Evolutionary conservation across 352 stramenopile genomes (phyloP).

Genomic region (Pythium utonaiense): DNA sequence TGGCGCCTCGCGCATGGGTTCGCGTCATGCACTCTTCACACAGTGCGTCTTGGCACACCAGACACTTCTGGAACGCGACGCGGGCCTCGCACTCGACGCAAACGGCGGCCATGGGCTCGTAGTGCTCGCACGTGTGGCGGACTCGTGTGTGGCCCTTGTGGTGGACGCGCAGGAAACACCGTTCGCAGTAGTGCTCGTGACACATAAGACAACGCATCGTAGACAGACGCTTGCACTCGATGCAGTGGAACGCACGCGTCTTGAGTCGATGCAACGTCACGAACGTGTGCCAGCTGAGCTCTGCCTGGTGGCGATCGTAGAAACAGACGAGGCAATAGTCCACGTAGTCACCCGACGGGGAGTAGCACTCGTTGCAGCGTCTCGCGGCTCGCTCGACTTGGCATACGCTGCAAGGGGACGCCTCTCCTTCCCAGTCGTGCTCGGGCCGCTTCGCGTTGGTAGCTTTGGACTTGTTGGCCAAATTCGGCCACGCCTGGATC

Average conservation of each 20-base stretch:
- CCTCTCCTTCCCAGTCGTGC: conserved; percentile 9
- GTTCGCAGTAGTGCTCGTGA: conserved; percentile 77
- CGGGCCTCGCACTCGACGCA: conserved; percentile 75
- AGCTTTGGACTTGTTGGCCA: conserved; percentile 15
- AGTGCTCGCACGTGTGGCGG: conserved; percentile 54
- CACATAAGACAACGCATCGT: conserved; percentile 60
- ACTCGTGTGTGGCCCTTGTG: conserved; percentile 51
- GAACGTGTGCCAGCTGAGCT: conserved; percentile 59
- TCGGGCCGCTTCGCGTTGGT: neutral
- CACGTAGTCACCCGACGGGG: conserved; percentile 54
- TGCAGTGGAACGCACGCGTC: conserved; percentile 49
- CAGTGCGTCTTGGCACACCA: conserved; percentile 63
- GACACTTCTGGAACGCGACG: conserved; percentile 59
- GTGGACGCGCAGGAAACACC: conserved; percentile 73
- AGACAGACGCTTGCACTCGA: conserved; percentile 70
- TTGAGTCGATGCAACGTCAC: conserved; percentile 36
- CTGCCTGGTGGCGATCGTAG: conserved; percentile 43
- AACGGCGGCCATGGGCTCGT: conserved; percentile 42
- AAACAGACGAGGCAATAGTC: conserved; percentile 78
- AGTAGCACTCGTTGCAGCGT: conserved; percentile 69
- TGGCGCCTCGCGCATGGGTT: conserved; percentile 51
- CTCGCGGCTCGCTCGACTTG: conserved; percentile 50
- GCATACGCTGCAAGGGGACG: conserved; percentile 49
- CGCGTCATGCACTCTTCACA: conserved; percentile 61
- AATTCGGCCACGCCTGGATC: conserved; percentile 71